These are phyloP conservation scores for Lanzia echinophila DNA, from an alignment of 2,329 filamentous ascomycete genomes.

Conservation along the genomic window DNA sequence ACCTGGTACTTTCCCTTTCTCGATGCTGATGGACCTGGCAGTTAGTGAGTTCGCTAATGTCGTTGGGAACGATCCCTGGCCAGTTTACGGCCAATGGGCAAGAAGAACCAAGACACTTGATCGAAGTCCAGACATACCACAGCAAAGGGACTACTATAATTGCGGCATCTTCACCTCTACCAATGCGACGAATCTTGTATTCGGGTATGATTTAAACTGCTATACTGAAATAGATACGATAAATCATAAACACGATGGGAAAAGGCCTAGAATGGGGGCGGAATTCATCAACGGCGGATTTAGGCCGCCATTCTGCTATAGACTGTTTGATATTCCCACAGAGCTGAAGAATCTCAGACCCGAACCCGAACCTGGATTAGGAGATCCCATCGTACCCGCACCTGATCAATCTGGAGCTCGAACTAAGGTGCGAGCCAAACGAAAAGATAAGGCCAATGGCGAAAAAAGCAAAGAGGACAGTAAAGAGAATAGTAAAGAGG, in stretches of 20 bases:
- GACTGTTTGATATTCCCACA: background rate
- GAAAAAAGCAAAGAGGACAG: no score
- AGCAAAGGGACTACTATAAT: background rate
- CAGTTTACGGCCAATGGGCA: slow-evolving; percentile 2
- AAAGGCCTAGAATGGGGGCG: background rate
- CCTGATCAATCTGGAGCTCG: background rate
- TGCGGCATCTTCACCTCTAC: background rate
- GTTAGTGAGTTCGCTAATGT: background rate
- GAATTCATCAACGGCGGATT: slow-evolving; percentile 4
- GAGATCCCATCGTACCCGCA: no score
- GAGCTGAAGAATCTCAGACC: background rate
- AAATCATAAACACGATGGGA: background rate
- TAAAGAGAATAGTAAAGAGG: background rate
- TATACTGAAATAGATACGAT: background rate
- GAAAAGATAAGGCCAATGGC: no score
- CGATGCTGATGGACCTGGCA: background rate
- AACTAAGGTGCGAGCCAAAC: background rate
- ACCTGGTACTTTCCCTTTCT: no score
- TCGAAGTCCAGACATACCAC: slow-evolving; percentile 1
- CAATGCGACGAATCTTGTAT: background rate
- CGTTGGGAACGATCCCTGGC: background rate
- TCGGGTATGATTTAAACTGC: slow-evolving; percentile 5
- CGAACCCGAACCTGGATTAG: background rate
- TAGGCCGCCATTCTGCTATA: background rate
- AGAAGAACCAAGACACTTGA: no score